Conservation (phyloP, 257 asterid genomes). For the Nicotiana undulata region DNA sequence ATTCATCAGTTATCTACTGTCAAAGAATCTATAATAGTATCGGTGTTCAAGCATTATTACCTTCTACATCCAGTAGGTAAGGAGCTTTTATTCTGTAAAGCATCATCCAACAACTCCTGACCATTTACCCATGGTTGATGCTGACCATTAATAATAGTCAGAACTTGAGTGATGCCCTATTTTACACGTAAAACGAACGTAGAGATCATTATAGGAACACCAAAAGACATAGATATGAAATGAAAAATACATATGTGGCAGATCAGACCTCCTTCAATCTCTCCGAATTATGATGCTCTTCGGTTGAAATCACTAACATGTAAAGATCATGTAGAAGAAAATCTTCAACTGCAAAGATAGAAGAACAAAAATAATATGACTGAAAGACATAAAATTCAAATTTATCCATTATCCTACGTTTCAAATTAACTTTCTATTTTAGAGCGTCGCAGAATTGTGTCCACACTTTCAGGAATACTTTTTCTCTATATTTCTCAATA, state of each 20-base stretch:
- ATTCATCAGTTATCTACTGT: constrained; percentile 2
- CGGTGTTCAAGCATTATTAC: constrained; percentile 22
- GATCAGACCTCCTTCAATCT: constrained; percentile 52
- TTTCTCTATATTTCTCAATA: not conserved
- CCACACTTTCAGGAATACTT: not conserved
- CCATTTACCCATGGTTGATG: constrained; percentile 66
- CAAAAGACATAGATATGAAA: not conserved
- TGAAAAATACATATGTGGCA: not conserved
- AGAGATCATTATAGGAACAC: not conserved
- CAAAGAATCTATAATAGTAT: not conserved
- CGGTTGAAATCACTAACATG: constrained; percentile 43
- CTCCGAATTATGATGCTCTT: constrained; percentile 31
- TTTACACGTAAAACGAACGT: constrained; percentile 7
- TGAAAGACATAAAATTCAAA: not conserved
- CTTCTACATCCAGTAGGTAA: constrained; percentile 66
- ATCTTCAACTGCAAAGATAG: constrained; percentile 53
- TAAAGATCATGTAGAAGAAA: constrained; percentile 58
- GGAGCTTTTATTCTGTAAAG: constrained; percentile 36
- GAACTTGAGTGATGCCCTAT: constrained; percentile 61
- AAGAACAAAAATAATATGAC: not conserved
- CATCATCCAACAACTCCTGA: constrained; percentile 51
- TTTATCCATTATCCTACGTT: not conserved
- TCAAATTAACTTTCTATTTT: not conserved
- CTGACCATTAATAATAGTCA: constrained; percentile 38
- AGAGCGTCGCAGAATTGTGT: not conserved